Evolutionary conservation across 441 rosid genomes (phyloP), one percentile per base, ranked within the genome.

Genomic region (Metrosideros polymorpha): DNA sequence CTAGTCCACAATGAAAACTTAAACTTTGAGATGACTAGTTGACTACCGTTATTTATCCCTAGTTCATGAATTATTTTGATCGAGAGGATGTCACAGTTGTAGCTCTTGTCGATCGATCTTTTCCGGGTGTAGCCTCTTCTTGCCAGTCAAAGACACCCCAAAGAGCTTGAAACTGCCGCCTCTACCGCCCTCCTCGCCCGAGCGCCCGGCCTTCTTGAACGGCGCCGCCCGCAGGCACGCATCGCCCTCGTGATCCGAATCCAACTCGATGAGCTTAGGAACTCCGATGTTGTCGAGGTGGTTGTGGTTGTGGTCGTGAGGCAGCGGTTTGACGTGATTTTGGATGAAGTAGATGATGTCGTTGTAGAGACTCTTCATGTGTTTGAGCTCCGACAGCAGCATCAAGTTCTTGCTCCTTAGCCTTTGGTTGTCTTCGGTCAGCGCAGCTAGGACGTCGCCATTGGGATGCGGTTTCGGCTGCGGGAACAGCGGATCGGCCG

Each of bases 311-410:
- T 52, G 88, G 29, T 86, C 59, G 6, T 6, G 59, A 9, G 84
- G 59, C 53, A 82, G 87, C 12, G 91, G 92, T 56, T 87, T 89
- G 50, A 90, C 91, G 57, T 92, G 91, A 83, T 90, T 89, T 32
- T 92, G 93, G 88, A 92, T 88, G 87, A 92, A 92, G 86, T 87
- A 92, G 35, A 92, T 87, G 56, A 91, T 91, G 85, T 91, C 92
- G 82, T 91, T 91, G 90, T 92, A 92, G 83, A 92, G 91, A 39
- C 50, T 88, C 89, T 90, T 92, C 93, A 91, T 90, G 89, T 87
- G 92, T 71, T 87, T 54, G 25, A 92, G 91, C 84, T 91, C 92
- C 47, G 92, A 90, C 18, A 90, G 30, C 17, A 92, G 89, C 91
- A 87, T 89, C 84, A 83, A 82, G 91, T 92, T 92, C 87, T 85